Evolutionary conservation across 345 rosid species (phyloP).

Genomic region (Syzygium grande): DNA sequence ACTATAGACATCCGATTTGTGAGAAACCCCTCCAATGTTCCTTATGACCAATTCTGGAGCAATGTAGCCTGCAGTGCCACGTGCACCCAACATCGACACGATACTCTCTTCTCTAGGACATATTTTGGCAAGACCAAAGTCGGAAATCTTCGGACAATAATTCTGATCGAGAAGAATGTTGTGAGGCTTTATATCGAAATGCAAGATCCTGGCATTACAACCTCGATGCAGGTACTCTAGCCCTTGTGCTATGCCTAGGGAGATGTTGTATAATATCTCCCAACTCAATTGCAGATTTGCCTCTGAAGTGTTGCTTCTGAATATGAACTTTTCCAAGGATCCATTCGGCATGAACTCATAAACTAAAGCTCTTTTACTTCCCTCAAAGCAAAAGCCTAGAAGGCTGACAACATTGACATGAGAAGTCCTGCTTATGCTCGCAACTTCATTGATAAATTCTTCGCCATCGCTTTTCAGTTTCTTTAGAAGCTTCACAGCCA

Average conservation of each 20-base stretch:
- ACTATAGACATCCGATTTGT: not conserved
- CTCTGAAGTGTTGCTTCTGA: not conserved
- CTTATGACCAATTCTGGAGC: not conserved
- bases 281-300: not conserved
- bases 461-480: not conserved
- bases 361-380: not conserved
- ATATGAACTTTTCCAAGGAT: not conserved
- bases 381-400: slow-evolving; percentile 1
- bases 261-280: not conserved
- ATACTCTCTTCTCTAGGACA: not conserved
- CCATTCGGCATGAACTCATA: not conserved
- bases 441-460: not conserved
- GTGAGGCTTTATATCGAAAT: not conserved
- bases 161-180: not conserved
- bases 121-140: not conserved
- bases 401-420: not conserved
- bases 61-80: not conserved
- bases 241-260: not conserved
- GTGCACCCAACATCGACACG: not conserved
- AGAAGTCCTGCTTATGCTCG: slow-evolving; percentile 1
- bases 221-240: not conserved
- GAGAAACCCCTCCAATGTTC: not conserved
- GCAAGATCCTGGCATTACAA: not conserved
- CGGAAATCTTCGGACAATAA: not conserved
- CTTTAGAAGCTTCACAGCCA: not conserved